Evolutionary conservation across 1,284 basidiomycete genomes (phyloP).

Genomic region (Gymnopus androsaceus): DNA sequence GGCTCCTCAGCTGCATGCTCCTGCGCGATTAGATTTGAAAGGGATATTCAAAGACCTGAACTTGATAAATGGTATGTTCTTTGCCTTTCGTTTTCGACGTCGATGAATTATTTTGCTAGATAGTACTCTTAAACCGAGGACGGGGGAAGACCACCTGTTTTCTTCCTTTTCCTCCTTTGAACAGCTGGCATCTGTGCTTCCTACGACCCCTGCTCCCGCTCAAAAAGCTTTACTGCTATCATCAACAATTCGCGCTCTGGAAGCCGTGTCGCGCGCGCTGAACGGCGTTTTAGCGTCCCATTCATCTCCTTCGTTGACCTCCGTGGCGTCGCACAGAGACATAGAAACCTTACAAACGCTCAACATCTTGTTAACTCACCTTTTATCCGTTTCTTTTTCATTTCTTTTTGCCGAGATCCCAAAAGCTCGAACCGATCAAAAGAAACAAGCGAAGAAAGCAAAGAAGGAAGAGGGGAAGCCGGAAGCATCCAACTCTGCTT

Average conservation of each 20-base stretch:
- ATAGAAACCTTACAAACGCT: constrained; percentile 20
- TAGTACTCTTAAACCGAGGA: neutral
- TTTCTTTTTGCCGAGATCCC: no score
- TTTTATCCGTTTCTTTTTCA: constrained; percentile 21
- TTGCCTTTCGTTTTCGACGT: neutral
- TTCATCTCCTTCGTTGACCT: neutral
- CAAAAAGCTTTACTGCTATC: constrained; percentile 29
- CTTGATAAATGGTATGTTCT: neutral
- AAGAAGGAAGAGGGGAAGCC: neutral
- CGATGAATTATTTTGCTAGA: neutral
- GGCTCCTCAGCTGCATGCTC: neutral
- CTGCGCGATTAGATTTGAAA: neutral
- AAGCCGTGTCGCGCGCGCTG: constrained; percentile 22
- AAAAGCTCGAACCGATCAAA: no score
- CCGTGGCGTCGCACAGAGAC: neutral
- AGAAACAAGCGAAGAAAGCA: neutral
- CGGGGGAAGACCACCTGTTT: constrained; percentile 1
- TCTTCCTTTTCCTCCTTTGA: constrained; percentile 30
- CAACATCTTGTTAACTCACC: constrained; percentile 18
- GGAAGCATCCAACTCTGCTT: neutral
- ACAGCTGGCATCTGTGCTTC: constrained; percentile 24
- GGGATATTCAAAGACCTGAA: constrained; percentile 2
- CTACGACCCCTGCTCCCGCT: constrained; percentile 18
- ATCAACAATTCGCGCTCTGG: constrained; percentile 31
- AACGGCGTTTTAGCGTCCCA: neutral